Base-by-base conservation (phyloP, 768 basidiomycete genomes). In the Mycena olivaceomarginata region DNA sequence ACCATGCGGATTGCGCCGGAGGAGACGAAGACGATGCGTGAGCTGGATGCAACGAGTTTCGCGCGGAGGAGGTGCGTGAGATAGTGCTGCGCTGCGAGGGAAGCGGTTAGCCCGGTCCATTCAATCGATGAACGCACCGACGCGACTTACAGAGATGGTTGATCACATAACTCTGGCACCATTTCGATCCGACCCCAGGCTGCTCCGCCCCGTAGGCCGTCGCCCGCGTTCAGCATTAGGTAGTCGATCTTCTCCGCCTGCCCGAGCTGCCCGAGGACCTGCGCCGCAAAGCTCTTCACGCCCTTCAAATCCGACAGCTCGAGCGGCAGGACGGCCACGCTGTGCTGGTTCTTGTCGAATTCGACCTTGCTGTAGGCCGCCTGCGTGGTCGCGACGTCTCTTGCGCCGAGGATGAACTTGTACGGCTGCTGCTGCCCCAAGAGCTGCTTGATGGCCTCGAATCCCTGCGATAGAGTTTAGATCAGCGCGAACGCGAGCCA, bases 361-460 rank as follows among this genome's bases (percentile, higher is more conserved):
- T 48, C 9, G 53, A 78, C 15, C 2, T n/a, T 12, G 40, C 31
- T 71, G 70, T 67, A 76, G 8, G 78, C 78, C 0, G 70, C 67
- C 20, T 67, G 46, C 1, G 74, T 73, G 4, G 43, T 18, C 2
- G 48, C 16, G 65, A 68, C 62, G 31, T 79, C 67, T n/a, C 78
- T 66, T 9, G 62, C 78, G 41, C 78, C 74, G 62, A 79, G 78
- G 71, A 79, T 63, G 67, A 69, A 53, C 25, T 25, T 79, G 59
- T 72, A 59, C 1, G 71, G 74, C 46, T 75, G 74, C 5, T 59
- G 31, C 25, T 76, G 67, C 9, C 6, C 13, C 11, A 79, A 51
- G 15, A 79, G 78, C 63, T 79, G 78, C 51, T 79, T 79, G 16
- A 79, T 62, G 0, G 71, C 74, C 41, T 76, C 74, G 60, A 79